Evolutionary conservation across 768 basidiomycete genomes (phyloP), one percentile per base, ranked within the genome.

Genomic region (Mycena rosella): DNA sequence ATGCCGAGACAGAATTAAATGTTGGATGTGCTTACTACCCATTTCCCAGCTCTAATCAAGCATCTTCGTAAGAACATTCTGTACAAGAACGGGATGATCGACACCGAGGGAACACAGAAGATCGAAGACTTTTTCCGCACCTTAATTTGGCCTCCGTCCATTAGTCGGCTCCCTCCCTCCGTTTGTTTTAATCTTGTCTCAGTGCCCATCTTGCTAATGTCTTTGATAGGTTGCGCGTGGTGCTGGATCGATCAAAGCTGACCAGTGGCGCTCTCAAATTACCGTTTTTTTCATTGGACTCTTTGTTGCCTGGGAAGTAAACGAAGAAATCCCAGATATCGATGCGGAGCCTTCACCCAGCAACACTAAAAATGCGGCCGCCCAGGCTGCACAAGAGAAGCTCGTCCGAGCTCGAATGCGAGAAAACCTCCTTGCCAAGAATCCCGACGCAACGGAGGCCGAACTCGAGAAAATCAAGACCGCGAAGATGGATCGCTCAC

Each of bases 261-360:
- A 75, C 49, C 70, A 74, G 36, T 74, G 72, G 74, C 67, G 70
- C 14, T 70, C 67, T 3, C 65, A 51, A 27, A 61, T 70, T 24
- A 22, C 30, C 18, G 42, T 75, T 1, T 42, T 70, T 3, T 69
- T 72, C 55, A 49, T 75, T 29, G 74, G 49, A 2, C 59, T 75
- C 6, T 75, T 66, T 38, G 48, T n/a, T 30, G 74, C 72, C 11
- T 75, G 74, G 74, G 27, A 67, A 22, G 55, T 73, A 7, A 63
- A 72, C 51, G 74, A 72, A 2, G 42, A 65, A 44, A 74, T 69
- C 24, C 68, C 70, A 29, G 66, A 72, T 67, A 40, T 44, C 10
- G 56, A 71, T 17, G 71, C 71, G 6, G 54, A 60, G 11, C 49
- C 55, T 20, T 60, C 71, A 3, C 26, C 60, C 2, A 17, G 34